Evolutionary conservation across 192 early-diverging fungal species (phyloP), one percentile per base, ranked within the genome.

Genomic region (Haplosporangium gracile): DNA sequence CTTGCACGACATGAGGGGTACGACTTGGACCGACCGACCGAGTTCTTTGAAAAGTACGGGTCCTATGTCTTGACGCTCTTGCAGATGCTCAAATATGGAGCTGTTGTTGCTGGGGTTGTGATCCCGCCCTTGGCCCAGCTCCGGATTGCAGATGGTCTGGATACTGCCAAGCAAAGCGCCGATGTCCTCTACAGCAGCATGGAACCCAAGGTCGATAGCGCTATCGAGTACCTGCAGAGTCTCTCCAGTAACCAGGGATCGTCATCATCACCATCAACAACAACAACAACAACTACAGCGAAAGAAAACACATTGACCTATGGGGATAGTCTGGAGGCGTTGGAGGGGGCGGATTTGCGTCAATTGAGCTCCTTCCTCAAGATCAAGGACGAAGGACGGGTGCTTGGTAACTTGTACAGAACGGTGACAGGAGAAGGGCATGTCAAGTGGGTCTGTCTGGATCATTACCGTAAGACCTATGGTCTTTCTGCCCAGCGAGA

Each of bases 41-140:
- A 82, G 43, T 82, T 82, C 72, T 77, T 82, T 39, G 45, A 82
- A 43, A 82, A 82, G 40, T 82, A 82, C 20, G 77, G 77, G 5
- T 34, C 68, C 1, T 72, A 72, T 42, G 70, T 79, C 69, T 39
- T 79, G 47, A 42, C 68, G 7, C 20, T 79, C 49, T 15, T 72
- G 70, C 47, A 72, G 40, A 57, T 71, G 70, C 22, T 79, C 53
- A 43, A 70, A n/a, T 70, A 45, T 40, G 76, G 76, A 9, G 29
- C 49, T 16, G 29, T 68, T 20, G 76, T 77, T 9, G 76, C 76
- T 20, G 76, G 76, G 9, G 38, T 70, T 32, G 68, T 70, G 6
- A 18, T 70, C 24, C 76, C 76, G 24, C 65, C 40, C 16, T 39
- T 77, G 68, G 39, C 75, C 0, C 75, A 76, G 13, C 22, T 76